Conservation (phyloP, 257 asterid species). For the Solanum rostratum region DNA sequence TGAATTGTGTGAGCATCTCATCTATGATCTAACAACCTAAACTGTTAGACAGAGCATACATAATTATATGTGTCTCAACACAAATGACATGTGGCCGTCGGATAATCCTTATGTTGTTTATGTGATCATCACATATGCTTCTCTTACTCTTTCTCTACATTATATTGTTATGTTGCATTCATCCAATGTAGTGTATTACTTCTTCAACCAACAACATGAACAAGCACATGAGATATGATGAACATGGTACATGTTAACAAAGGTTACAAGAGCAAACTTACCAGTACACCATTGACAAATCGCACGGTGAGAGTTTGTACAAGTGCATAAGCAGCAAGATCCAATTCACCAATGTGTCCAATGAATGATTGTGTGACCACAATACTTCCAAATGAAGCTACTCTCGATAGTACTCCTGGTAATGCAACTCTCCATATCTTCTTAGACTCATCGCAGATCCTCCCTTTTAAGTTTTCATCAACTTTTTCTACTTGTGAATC, state of each 20-base stretch:
- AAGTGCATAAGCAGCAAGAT: constrained; percentile 74
- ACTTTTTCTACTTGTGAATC: constrained; percentile 20
- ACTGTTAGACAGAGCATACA: background rate
- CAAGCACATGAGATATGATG: background rate
- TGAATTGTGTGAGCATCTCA: background rate
- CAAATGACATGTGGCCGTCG: background rate
- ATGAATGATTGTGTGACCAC: constrained; percentile 66
- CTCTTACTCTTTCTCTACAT: background rate
- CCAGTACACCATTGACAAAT: constrained; percentile 64
- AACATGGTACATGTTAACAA: background rate
- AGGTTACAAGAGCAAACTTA: constrained; percentile 9
- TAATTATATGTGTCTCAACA: background rate
- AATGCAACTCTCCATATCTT: constrained; percentile 90
- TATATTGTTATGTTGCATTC: background rate
- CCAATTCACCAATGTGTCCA: constrained; percentile 47
- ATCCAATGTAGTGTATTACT: background rate
- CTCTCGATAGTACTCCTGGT: constrained; percentile 63
- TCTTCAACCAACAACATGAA: background rate
- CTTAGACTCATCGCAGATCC: constrained; percentile 44
- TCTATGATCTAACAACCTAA: background rate
- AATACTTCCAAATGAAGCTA: constrained; percentile 52
- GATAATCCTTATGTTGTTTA: background rate
- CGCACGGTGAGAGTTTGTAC: constrained; percentile 66
- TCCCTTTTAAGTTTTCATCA: constrained; percentile 31
- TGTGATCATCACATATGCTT: background rate